Evolutionary conservation across 208 protist species (phyloP).

Genomic region (Leptomonas pyrrhocoris): DNA sequence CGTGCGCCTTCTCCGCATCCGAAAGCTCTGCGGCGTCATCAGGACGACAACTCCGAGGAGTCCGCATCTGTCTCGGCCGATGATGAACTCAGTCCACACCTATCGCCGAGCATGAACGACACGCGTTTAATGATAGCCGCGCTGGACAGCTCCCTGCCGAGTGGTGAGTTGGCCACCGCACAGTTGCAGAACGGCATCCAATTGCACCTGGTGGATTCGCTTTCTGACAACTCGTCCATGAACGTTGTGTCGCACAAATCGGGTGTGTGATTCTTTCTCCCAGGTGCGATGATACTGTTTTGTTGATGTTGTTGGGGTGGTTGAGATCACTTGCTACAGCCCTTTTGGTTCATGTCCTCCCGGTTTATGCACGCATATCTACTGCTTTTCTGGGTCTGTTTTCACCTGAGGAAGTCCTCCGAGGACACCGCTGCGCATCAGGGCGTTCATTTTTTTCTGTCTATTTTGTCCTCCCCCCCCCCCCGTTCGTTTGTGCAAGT

Average conservation of each 20-base stretch:
- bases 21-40: not conserved
- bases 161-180: not conserved
- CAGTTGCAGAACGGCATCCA: not conserved
- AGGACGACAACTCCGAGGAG: slow-evolving; percentile 2
- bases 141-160: slow-evolving; percentile 1
- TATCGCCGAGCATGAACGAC: not conserved
- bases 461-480: too few relatives aligned
- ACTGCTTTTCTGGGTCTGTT: too few relatives aligned
- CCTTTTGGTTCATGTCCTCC: too few relatives aligned
- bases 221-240: not conserved
- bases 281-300: too few relatives aligned
- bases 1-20: slow-evolving; percentile 15
- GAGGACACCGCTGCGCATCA: too few relatives aligned
- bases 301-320: too few relatives aligned
- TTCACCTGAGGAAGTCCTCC: too few relatives aligned
- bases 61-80: slow-evolving; percentile 6
- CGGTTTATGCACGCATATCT: too few relatives aligned
- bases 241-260: not conserved
- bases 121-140: slow-evolving; percentile 3
- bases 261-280: not conserved
- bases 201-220: slow-evolving; percentile 6
- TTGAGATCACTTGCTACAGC: too few relatives aligned
- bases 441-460: too few relatives aligned
- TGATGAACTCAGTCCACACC: not conserved
- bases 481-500: too few relatives aligned